phyloP scores from a whole-genome alignment of 768 basidiomycete genomes.

The Terana coerulea region DNA sequence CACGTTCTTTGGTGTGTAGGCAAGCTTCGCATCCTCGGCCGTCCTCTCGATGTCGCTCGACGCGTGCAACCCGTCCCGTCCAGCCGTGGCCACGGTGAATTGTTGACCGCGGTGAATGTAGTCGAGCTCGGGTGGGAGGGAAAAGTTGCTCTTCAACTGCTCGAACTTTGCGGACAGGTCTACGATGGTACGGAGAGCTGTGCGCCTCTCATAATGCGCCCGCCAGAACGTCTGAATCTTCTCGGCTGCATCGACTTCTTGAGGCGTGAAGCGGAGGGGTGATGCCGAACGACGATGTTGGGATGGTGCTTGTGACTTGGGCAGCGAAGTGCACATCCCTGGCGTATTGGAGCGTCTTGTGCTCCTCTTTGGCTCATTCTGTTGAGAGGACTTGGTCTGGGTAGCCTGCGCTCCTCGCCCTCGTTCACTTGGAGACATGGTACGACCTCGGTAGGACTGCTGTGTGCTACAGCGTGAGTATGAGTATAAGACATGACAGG shows the following conservation, averaged over 20 bases:
- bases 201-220: conserved; percentile 27
- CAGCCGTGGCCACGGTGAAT: conserved; percentile 29
- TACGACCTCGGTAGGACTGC: conserved; percentile 12
- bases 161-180: conserved; percentile 42
- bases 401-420: neutral
- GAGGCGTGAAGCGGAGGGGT: conserved; percentile 12
- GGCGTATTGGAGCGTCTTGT: neutral
- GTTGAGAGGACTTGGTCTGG: too few relatives aligned
- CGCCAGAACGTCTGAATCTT: conserved; percentile 48
- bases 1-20: conserved; percentile 59
- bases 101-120: conserved; percentile 26
- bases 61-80: conserved; percentile 1
- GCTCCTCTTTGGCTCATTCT: conserved; percentile 4
- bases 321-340: neutral
- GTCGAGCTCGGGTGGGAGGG: conserved; percentile 43
- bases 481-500: neutral
- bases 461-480: neutral
- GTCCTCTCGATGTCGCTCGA: neutral
- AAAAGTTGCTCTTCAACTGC: conserved; percentile 37
- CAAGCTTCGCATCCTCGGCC: conserved; percentile 37
- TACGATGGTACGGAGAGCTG: conserved; percentile 37
- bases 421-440: conserved; percentile 10
- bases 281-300: conserved; percentile 2
- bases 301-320: neutral
- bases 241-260: conserved; percentile 31